Base-by-base conservation (phyloP, 2,329 filamentous ascomycete genomes). In the Nannizzia gypsea region DNA sequence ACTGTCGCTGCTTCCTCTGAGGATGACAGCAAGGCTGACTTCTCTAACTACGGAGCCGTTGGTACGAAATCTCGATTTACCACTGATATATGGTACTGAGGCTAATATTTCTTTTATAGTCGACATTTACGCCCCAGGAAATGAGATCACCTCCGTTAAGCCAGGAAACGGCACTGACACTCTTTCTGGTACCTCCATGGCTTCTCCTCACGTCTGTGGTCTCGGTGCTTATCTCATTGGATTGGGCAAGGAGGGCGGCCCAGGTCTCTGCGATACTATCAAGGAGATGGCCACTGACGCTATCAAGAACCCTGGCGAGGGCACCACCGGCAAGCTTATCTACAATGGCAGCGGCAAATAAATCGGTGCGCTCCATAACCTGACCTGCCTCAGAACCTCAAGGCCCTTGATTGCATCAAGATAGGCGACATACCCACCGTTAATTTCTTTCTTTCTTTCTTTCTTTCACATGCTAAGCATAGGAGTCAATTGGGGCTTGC, bases 121-220 rank as follows among this genome's bases (percentile, higher is more conserved):
- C 52, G 81, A 83, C 66, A 70, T 84, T 66, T 83, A 80, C 64
- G 81, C 80, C 13, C 81, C 82, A 0, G 82, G 82, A 46, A 73
- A 78, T 63, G 64, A 76, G 63, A 77, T 84, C 60, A 71, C 79
- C 8, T 78, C 74, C 34, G 67, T 79, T 4, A 82, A 76, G n/a
- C 74, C 71, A 22, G 71, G 71, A 61, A 75, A 73, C 46, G 73
- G 77, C 60, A 74, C 79, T 64, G 78, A 81, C 65, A 66, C 64
- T 60, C 66, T 71, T 42, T 72, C 69, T 17, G 70, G 71, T 57
- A 73, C 71, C 48, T 72, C 71, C 6, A 71, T 71, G 67, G 69
- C 71, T 36, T 67, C 69, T 6, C 73, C 73, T 61, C 74, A 74
- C 68, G 78, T 81, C 62, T 77, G 79, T 6, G 81, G 81, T 59